Conservation (phyloP, 345 rosid species). For the Kernera saxatilis region DNA sequence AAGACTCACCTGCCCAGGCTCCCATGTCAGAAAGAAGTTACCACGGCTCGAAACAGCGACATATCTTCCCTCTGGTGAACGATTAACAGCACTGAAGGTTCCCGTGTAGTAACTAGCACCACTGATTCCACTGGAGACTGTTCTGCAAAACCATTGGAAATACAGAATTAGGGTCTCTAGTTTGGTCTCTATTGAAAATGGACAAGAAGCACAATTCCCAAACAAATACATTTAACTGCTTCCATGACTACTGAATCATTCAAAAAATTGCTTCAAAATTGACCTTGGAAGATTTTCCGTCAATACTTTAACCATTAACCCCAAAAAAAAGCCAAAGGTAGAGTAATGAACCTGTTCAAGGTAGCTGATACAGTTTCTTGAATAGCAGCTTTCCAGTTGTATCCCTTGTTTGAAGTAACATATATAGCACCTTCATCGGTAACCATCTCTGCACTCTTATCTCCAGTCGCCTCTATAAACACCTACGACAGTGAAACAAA, state of each 20-base stretch:
- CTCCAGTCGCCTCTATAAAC: constrained; percentile 88
- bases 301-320: no score
- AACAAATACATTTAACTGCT: background rate
- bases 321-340: background rate
- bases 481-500: constrained; percentile 44
- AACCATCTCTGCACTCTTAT: constrained; percentile 95
- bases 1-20: constrained; percentile 82
- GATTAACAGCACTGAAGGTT: constrained; percentile 84
- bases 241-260: background rate
- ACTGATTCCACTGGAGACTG: constrained; percentile 97
- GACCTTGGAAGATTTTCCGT: background rate
- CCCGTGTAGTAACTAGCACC: constrained; percentile 98
- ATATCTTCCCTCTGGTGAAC: constrained; percentile 90
- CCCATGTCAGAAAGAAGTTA: constrained; percentile 94
- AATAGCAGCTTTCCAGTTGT: constrained; percentile 92
- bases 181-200: background rate
- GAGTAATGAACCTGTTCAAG: constrained; percentile 63
- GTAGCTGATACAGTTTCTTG: constrained; percentile 96
- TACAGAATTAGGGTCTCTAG: constrained; percentile 25
- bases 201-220: background rate
- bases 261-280: background rate
- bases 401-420: constrained; percentile 80
- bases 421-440: constrained; percentile 95
- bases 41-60: constrained; percentile 99
- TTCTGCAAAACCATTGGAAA: constrained; percentile 59